Conservation (phyloP, 2,329 filamentous ascomycete genomes). For the Cercospora brassicicola region DNA sequence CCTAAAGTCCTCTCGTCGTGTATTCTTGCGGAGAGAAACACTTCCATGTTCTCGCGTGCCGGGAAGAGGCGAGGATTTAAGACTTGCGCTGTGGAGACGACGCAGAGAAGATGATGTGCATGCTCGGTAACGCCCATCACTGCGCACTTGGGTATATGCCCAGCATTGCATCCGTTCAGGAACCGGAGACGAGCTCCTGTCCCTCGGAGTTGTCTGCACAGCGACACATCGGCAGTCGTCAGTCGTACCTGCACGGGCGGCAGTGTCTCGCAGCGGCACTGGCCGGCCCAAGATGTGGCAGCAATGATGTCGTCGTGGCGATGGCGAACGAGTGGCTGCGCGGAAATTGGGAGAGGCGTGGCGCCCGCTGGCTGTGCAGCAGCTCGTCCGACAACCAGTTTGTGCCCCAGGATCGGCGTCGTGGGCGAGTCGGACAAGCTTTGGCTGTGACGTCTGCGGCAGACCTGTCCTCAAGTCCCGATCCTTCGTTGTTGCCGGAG, state of each 20-base stretch:
- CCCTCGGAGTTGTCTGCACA: not conserved
- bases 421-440: slow-evolving; percentile 1
- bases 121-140: not conserved
- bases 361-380: not conserved
- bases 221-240: not conserved
- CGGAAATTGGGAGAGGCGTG: not conserved
- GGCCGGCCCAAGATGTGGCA: not conserved
- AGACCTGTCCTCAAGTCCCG: not conserved
- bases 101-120: not conserved
- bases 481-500: not conserved
- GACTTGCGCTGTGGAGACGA: not conserved
- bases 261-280: not conserved
- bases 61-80: not conserved
- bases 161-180: not conserved
- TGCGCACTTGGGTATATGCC: not conserved
- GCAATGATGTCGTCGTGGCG: not conserved
- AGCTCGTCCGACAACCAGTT: not conserved
- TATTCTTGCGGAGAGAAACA: not conserved
- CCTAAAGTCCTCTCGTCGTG: not conserved
- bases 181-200: not conserved
- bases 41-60: not conserved
- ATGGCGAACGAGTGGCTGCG: not conserved
- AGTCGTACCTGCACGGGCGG: not conserved
- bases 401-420: not conserved
- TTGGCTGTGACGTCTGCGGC: slow-evolving; percentile 3